Conservation (phyloP, 495 filamentous ascomycete genomes). For the Aspergillus sclerotioniger region DNA sequence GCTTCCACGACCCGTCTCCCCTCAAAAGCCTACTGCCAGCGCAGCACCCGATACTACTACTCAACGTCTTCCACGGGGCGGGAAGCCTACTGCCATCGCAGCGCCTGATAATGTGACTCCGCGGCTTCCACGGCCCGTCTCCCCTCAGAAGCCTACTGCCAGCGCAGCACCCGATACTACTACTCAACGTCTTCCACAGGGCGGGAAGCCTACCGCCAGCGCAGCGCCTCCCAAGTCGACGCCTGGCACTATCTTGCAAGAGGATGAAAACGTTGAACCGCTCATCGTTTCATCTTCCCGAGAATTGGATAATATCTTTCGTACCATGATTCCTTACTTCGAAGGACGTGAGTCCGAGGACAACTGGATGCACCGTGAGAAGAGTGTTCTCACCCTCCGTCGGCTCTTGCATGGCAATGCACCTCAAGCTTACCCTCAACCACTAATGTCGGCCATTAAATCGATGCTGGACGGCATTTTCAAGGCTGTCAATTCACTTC, state of each 20-base stretch:
- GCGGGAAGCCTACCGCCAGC: neutral
- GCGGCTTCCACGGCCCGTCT: too few species aligned
- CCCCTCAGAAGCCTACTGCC: neutral
- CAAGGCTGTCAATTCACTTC: conserved; percentile 79
- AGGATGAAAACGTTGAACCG: conserved; percentile 70
- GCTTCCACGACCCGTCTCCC: too few species aligned
- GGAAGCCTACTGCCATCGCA: too few species aligned
- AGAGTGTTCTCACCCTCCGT: conserved; percentile 70
- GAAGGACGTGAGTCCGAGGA: conserved; percentile 87
- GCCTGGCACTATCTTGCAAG: conserved; percentile 7
- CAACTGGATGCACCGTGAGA: conserved; percentile 86
- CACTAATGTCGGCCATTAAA: conserved; percentile 68
- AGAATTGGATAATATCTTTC: conserved; percentile 81
- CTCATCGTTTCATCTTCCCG: conserved; percentile 74
- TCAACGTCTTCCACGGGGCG: too few species aligned
- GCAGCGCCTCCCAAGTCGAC: neutral
- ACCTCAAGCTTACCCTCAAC: conserved; percentile 67
- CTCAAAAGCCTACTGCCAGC: too few species aligned
- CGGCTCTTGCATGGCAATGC: conserved; percentile 81
- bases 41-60: too few species aligned
- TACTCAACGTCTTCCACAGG: too few species aligned
- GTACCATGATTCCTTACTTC: conserved; percentile 74
- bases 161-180: neutral
- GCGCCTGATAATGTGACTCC: too few species aligned
- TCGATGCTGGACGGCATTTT: conserved; percentile 81